A percentile compares a stretch with the other conserved stretches of the same genome.
Conservation (phyloP, 148 eudicot genomes). For the Silene uniflora region DNA sequence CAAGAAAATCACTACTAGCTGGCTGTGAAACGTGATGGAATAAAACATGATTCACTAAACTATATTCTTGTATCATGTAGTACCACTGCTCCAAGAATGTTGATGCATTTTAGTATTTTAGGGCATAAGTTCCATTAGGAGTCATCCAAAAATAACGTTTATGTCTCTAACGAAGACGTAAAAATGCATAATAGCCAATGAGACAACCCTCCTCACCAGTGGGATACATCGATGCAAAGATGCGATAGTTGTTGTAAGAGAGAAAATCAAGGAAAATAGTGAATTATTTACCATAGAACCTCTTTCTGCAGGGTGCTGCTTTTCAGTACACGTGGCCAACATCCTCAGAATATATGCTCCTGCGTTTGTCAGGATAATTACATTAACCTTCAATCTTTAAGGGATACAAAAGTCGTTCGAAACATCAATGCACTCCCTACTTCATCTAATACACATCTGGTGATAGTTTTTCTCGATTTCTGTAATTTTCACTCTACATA, state of each 20-base stretch:
- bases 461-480: not conserved
- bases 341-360: not conserved
- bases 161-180: not conserved
- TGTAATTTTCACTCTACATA: not conserved
- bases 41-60: not conserved
- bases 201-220: not conserved
- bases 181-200: not conserved
- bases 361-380: not conserved
- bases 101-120: no score
- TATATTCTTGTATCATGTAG: not conserved
- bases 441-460: not conserved
- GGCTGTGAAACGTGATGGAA: not conserved
- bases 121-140: not conserved
- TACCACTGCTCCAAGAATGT: not conserved
- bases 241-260: not conserved
- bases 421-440: not conserved
- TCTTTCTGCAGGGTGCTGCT: not conserved
- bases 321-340: not conserved
- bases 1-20: not conserved
- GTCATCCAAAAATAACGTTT: not conserved
- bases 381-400: not conserved
- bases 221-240: no score
- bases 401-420: not conserved
- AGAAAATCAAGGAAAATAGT: not conserved
- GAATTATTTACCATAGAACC: conserved; percentile 13